A percentile compares a stretch with the other conserved stretches of the same genome.
Evolutionary conservation across 164 flowering plant species (phyloP).

Genomic region (Amborella trichopoda): DNA sequence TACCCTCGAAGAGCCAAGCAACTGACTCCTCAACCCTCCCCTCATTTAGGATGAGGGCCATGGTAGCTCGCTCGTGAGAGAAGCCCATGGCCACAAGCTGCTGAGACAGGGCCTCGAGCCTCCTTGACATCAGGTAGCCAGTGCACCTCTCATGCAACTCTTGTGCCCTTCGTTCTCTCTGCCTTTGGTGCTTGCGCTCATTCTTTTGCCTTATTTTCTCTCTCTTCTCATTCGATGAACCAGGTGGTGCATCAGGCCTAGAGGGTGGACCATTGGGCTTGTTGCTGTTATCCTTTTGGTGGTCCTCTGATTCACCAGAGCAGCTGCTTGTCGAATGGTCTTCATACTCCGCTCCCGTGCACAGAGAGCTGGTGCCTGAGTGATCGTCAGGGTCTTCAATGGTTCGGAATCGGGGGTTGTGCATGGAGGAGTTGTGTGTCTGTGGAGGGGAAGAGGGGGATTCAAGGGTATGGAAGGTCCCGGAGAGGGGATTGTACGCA

Average conservation of each 20-base stretch:
- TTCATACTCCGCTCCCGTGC: slow-evolving; percentile 66
- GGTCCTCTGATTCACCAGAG: slow-evolving; percentile 94
- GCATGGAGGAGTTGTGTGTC: slow-evolving; percentile 12
- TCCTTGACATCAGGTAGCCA: slow-evolving; percentile 87
- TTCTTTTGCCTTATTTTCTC: slow-evolving; percentile 90
- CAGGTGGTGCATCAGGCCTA: slow-evolving; percentile 49
- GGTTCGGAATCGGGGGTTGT: slow-evolving; percentile 61
- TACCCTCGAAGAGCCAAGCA: slow-evolving; percentile 75
- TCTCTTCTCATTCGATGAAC: slow-evolving; percentile 55
- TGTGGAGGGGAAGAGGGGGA: slow-evolving; percentile 31
- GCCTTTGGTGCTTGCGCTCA: slow-evolving; percentile 95
- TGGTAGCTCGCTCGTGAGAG: slow-evolving; percentile 69
- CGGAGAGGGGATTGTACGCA: slow-evolving; percentile 69
- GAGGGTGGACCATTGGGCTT: slow-evolving; percentile 13
- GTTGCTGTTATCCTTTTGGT: slow-evolving; percentile 59
- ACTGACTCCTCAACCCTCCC: slow-evolving; percentile 84
- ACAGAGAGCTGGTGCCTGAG: slow-evolving; percentile 41
- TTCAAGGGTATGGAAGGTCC: slow-evolving; percentile 79
- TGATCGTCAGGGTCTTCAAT: slow-evolving; percentile 73
- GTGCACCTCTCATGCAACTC: slow-evolving; percentile 79
- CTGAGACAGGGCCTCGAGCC: slow-evolving; percentile 71
- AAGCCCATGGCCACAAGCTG: slow-evolving; percentile 95
- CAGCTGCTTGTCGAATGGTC: slow-evolving; percentile 79
- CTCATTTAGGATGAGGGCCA: slow-evolving; percentile 85
- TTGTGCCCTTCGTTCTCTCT: slow-evolving; percentile 85